Evolutionary conservation across 2,329 filamentous ascomycete species (phyloP), one percentile per base, ranked within the genome.

Genomic region (Sarocladium brachiariae): DNA sequence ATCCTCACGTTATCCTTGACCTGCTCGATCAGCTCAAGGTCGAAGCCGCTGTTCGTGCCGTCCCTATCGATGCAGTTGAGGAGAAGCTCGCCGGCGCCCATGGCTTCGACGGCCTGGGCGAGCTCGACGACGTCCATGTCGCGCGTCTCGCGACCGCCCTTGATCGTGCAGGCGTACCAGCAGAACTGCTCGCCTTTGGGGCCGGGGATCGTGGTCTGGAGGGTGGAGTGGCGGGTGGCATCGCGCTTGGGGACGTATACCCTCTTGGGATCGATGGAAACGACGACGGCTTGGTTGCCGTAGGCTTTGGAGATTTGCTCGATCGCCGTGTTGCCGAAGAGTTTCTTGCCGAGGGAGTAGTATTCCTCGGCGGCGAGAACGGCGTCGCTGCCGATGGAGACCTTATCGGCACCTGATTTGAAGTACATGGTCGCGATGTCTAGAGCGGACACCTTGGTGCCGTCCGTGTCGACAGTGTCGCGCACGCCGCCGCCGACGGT

Each of bases 51-150:
- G 70, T 95, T 96, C 51, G 88, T 93, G 50, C 93, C 93, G 66
- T 99, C 93, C 64, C 87, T 89, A 73, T 99, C 93, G 61, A 99
- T 99, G 73, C 91, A 96, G 71, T 99, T 99, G 51, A 99, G 80
- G 49, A 99, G 73, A 52, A 99, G 87, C 74, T 99, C 93, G 51
- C 93, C 93, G 2, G 87, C 81, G 50, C 93, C 93, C 89, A 99
- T 95, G 51, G 89, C 90, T 71, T 99, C 90, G 31, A 97, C 92
- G 11, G 93, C 93, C 58, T 80, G 83, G 9, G 86, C 83, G 9
- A 99, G 79, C 70, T 97, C 87, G 13, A 91, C 81, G 14, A 96
- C 93, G 65, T 97, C 92, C 57, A 97, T 76, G 65, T 97, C 90
- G 53, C 91, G 81, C n/a, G 87, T 91, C 71, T 97, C 92, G 54